These are phyloP conservation scores for Pseudoperonospora humuli DNA, from an alignment of 352 stramenopile species.

Conservation along the genomic window DNA sequence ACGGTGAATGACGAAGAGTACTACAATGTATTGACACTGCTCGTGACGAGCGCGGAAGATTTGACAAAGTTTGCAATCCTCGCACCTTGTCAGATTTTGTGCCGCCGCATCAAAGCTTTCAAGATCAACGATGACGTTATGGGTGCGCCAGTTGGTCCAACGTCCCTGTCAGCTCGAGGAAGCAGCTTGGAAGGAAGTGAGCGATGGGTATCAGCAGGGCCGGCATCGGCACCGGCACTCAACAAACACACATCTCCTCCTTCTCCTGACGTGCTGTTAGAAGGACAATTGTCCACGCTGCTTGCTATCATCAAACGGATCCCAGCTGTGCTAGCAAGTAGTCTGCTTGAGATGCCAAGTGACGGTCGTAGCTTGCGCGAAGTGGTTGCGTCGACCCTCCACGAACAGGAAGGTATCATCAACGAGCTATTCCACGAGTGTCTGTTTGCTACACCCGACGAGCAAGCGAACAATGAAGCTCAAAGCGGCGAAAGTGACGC, in stretches of 20 bases:
- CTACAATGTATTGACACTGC: slow-evolving; percentile 51
- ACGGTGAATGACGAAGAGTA: slow-evolving; percentile 45
- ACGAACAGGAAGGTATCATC: slow-evolving; percentile 54
- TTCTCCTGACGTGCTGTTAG: slow-evolving; percentile 32
- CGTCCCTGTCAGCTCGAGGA: slow-evolving; percentile 5
- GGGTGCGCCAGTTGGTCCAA: not conserved
- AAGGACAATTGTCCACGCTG: slow-evolving; percentile 52
- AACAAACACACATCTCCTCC: slow-evolving; percentile 10
- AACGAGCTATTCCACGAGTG: slow-evolving; percentile 62
- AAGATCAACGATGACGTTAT: slow-evolving; percentile 20
- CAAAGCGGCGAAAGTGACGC: slow-evolving; percentile 11
- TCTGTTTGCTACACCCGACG: slow-evolving; percentile 51
- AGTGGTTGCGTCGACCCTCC: slow-evolving; percentile 34
- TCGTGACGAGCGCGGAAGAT: slow-evolving; percentile 40
- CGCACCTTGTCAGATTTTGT: slow-evolving; percentile 35
- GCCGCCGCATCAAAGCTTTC: slow-evolving; percentile 43
- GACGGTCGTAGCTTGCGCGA: slow-evolving; percentile 45
- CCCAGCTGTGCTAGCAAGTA: slow-evolving; percentile 39
- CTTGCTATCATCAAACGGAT: slow-evolving; percentile 52
- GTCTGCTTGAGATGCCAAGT: slow-evolving; percentile 29
- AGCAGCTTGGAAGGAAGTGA: slow-evolving; percentile 8
- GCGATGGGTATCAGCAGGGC: slow-evolving; percentile 1
- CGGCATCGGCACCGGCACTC: not conserved
- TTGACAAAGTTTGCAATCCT: slow-evolving; percentile 41
- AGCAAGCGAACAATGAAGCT: slow-evolving; percentile 14